Base-by-base conservation (phyloP, 1,284 basidiomycete species). In the Entoloma clypeatum region DNA sequence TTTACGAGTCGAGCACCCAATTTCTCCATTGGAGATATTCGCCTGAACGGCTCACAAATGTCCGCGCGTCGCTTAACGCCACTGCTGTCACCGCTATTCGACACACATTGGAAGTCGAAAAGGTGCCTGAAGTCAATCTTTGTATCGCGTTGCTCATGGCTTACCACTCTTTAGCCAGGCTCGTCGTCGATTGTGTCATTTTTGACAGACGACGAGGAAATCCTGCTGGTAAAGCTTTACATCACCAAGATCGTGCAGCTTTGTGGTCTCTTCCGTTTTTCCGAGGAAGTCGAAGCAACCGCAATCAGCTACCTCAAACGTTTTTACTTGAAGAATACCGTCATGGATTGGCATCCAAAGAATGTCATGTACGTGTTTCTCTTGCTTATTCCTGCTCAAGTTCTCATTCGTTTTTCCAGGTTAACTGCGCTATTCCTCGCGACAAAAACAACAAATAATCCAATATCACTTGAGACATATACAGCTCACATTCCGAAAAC, bases 271-370 rank as follows among this genome's bases (percentile, higher is more conserved):
- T 93, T 97, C 58, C 79, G 82, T 13, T 87, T 96, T 52, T 86
- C 92, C 0, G 91, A 96, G 54, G 83, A 88, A 54, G 92, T 98
- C 3, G 92, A 95, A 60, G 87, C 92, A 0, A 97, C 94, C 1
- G 92, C 93, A 0, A 80, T 91, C 43, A 83, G 77, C 32, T 98
- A 94, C 61, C 71, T 99, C 51, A 99, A 99, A 61, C 77, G 96
- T 4, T 99, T 99, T 67, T 99, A 99, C 61, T 74, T 99, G 40
- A 87, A 90, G 65, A 99, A 99, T 58, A 97, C 93, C 1, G 92
- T 93, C 39, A 97, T 99, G 93, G 94, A 99, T 60, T 97, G 92
- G 81, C 96, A 99, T 65, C 96, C 95, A 0, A 96, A 96, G 66
- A 89, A 90, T 54, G 91, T 99, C 57, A 98, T 99, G 95, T 96